Evolutionary conservation across 208 protist species (phyloP), one percentile per base, ranked within the genome.

Genomic region (Plasmodiophora brassicae): DNA sequence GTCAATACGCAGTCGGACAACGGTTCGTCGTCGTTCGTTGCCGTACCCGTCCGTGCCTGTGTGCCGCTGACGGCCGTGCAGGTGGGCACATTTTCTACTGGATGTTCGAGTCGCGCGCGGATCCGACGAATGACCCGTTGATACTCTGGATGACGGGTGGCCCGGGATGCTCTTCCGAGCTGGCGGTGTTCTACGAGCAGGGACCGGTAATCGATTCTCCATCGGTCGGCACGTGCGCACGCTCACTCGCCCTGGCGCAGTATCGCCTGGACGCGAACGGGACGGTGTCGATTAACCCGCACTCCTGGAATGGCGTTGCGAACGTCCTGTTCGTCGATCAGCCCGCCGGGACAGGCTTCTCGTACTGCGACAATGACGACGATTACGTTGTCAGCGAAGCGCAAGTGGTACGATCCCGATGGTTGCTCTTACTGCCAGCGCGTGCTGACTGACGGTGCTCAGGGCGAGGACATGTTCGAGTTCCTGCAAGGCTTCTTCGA

Each of bases 71-170:
- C n/a, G n/a, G n/a, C n/a, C n/a, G n/a, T n/a, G n/a, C n/a, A 57
- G 50, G 50, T 57, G 50, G 50, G 14, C 50, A 57, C 25, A 57
- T 57, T 28, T 93, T 91, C 71, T 93, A 91, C 84, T 93, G 91
- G 91, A 92, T 93, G 45, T 92, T 92, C 54, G 91, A 93, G 65
- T 60, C 87, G 1, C 90, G 91, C 36, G 39, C 32, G 22, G 46
- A 90, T 0, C 92, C 91, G 25, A 0, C 53, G 0, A 93, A 54
- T 22, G 90, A 87, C 36, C 92, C 92, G n/a, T 38, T 93, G 1
- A 57, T 93, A 0, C 43, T 94, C 0, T 94, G 92, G 92, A 90
- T 94, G 60, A 93, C 88, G 10, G 92, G 92, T 25, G 92, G 92
- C 8, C 89, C 90, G 1, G 90, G 90, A 0, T 90, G 85, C 54